Percentiles rank a stretch among this genome's conserved stretches.
Conservation (phyloP, 768 basidiomycete genomes). For the Pleurotus sapidus region DNA sequence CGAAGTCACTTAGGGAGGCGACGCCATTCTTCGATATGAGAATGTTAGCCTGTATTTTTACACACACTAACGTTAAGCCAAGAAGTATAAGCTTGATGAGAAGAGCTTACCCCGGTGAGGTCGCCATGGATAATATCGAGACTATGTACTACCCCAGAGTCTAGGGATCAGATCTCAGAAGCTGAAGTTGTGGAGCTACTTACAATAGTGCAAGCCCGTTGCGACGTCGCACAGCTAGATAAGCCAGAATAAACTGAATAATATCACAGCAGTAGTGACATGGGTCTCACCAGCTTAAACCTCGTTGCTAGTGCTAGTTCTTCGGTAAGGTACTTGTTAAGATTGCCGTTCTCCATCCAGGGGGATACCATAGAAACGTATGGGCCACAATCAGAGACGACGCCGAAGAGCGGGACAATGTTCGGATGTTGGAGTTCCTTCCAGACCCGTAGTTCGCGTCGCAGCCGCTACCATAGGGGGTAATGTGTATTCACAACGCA, state of each 20-base stretch:
- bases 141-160: conserved; percentile 2
- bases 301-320: conserved; percentile 5
- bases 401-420: conserved; percentile 25
- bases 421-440: conserved; percentile 24
- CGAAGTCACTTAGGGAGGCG: conserved; percentile 11
- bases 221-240: conserved; percentile 4
- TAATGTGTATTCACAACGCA: neutral
- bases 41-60: conserved; percentile 6
- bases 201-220: conserved; percentile 9
- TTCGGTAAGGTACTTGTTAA: conserved; percentile 10
- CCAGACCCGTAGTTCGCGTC: conserved; percentile 27
- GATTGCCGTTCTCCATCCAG: conserved; percentile 16
- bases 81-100: neutral
- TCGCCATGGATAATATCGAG: conserved; percentile 10
- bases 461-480: conserved; percentile 8
- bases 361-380: conserved; percentile 27
- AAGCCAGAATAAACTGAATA: neutral
- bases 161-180: neutral
- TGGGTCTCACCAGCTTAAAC: conserved; percentile 5
- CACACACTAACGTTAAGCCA: neutral
- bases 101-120: conserved; percentile 8
- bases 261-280: neutral
- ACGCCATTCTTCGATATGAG: conserved; percentile 7
- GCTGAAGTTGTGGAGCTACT: neutral
- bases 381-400: conserved; percentile 22